Percentiles rank a stretch among this genome's conserved stretches.
Conservation (phyloP, 495 filamentous ascomycete genomes). For the Penicillium angulare region DNA sequence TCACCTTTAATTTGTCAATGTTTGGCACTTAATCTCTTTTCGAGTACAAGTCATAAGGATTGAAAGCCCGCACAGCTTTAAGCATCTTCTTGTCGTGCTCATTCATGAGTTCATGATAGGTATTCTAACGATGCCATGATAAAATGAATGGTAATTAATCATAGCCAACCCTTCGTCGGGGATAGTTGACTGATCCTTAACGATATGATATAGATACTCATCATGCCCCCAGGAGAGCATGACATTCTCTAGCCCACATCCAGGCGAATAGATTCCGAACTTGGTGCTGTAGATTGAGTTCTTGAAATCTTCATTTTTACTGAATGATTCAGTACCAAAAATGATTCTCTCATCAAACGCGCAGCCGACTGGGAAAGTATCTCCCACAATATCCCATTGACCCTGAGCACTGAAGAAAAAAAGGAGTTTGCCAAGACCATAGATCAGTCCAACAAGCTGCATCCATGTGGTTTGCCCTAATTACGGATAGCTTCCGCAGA, state of each 20-base stretch:
- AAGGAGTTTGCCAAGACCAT: conserved; percentile 80
- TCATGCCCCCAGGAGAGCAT: conserved; percentile 33
- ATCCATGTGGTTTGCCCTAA: conserved; percentile 84
- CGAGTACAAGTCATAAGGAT: not conserved
- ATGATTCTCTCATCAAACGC: conserved; percentile 70
- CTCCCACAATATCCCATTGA: conserved; percentile 86
- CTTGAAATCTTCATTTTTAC: conserved; percentile 59
- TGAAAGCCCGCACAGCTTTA: not conserved
- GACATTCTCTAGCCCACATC: not conserved
- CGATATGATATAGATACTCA: conserved; percentile 78
- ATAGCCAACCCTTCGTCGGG: conserved; percentile 76
- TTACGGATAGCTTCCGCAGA: conserved; percentile 79
- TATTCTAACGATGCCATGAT: conserved; percentile 77
- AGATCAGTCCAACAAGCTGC: conserved; percentile 79
- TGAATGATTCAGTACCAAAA: conserved; percentile 65
- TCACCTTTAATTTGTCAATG: not conserved
- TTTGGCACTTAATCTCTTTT: not conserved
- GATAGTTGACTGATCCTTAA: conserved; percentile 67
- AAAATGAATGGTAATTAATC: conserved; percentile 82
- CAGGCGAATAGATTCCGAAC: not conserved
- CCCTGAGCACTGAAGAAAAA: conserved; percentile 74
- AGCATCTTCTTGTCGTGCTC: conserved; percentile 39
- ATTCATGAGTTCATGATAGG: conserved; percentile 72
- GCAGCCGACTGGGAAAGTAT: conserved; percentile 82
- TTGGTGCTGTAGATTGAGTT: conserved; percentile 62